Evolutionary conservation across 176 grass and related monocot species (phyloP).

Genomic region (Hordeum vulgare): DNA sequence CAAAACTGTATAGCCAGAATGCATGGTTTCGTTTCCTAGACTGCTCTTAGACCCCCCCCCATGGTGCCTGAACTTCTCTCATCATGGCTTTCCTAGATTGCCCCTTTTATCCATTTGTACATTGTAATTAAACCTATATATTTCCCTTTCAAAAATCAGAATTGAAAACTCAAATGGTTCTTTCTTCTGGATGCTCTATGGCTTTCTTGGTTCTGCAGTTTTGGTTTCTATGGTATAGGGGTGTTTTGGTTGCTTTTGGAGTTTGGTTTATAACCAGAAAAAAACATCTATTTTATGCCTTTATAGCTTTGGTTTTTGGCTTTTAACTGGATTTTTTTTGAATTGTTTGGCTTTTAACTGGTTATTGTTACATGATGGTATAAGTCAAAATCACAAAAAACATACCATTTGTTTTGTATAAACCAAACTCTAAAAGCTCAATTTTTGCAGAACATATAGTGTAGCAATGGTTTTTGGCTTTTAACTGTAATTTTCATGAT

Average conservation of each 20-base stretch:
- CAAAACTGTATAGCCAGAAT: constrained; percentile 44
- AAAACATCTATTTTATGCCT: background rate
- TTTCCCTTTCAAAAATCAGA: background rate
- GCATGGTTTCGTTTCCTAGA: constrained; percentile 28
- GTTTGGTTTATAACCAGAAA: background rate
- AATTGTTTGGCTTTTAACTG: background rate
- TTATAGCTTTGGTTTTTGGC: background rate
- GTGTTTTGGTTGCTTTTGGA: background rate
- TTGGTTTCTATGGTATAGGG: background rate
- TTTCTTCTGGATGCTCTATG: background rate
- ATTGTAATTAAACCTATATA: constrained; percentile 24
- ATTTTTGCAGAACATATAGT: background rate
- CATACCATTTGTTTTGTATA: background rate
- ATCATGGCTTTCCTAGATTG: constrained; percentile 18
- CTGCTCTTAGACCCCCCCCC: constrained; percentile 1
- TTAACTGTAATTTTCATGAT: background rate
- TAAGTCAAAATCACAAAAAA: background rate
- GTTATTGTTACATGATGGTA: background rate
- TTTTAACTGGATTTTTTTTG: no score
- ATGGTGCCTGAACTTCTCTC: constrained; percentile 19
- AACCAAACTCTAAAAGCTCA: background rate
- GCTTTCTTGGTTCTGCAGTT: background rate
- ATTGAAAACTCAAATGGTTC: background rate
- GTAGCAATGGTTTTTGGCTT: no score
- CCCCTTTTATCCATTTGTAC: background rate